These are phyloP conservation scores for Trichomonas gallinae DNA, from an alignment of 208 protist species.

Conservation along the genomic window DNA sequence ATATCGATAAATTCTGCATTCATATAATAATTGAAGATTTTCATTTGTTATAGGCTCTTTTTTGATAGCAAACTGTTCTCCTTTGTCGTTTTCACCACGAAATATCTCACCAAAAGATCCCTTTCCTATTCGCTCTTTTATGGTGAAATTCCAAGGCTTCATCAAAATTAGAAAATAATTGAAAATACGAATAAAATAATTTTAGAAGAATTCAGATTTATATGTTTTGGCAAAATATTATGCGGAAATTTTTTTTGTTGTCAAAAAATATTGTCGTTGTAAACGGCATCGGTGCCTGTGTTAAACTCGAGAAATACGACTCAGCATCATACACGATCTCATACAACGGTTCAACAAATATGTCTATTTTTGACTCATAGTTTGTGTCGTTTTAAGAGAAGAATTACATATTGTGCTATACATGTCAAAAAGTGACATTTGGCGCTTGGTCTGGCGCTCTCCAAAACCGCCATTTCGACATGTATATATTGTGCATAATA, in stretches of 20 bases:
- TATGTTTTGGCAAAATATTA: too few species aligned
- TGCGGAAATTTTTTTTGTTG: too few species aligned
- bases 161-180: not conserved
- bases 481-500: too few species aligned
- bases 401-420: too few species aligned
- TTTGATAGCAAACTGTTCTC: not conserved
- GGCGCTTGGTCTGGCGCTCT: too few species aligned
- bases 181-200: too few species aligned
- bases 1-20: slow-evolving; percentile 77
- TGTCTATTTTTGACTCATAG: too few species aligned
- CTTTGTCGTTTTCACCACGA: not conserved
- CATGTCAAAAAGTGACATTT: too few species aligned
- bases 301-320: not conserved
- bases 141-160: not conserved
- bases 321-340: not conserved
- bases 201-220: too few species aligned
- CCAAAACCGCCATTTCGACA: too few species aligned
- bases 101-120: slow-evolving; percentile 12
- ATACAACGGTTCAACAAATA: not conserved
- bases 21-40: slow-evolving; percentile 87
- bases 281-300: not conserved
- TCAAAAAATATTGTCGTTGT: too few species aligned
- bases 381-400: too few species aligned
- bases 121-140: not conserved
- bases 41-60: slow-evolving; percentile 36